phyloP scores from a whole-genome alignment of 2,329 filamentous ascomycete species.

The Trichoderma endophyticum region DNA sequence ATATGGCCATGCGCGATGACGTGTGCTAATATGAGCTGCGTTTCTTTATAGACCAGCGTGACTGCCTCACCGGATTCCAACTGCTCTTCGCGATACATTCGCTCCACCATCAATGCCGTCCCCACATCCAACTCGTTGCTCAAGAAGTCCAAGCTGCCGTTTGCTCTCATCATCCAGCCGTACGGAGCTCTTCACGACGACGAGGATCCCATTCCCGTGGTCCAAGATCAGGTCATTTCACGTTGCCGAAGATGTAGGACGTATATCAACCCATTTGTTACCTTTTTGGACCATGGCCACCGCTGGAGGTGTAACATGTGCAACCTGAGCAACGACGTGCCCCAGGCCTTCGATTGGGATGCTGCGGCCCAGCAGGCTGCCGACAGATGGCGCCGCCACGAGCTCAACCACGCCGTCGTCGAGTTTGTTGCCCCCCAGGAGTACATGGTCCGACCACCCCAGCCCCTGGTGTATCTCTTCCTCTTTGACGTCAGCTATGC shows the following conservation, averaged over 20 bases:
- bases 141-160: slow-evolving; percentile 95
- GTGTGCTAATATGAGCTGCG: slow-evolving; percentile 36
- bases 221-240: slow-evolving; percentile 96
- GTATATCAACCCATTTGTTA: slow-evolving; percentile 97
- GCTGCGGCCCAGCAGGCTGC: slow-evolving; percentile 84
- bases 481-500: slow-evolving; percentile 92
- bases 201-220: slow-evolving; percentile 85
- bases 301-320: slow-evolving; percentile 99
- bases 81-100: slow-evolving; percentile 88
- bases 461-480: slow-evolving; percentile 93
- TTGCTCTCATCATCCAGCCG: slow-evolving; percentile 93
- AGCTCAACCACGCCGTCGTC: slow-evolving; percentile 93
- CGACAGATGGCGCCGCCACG: slow-evolving; percentile 86
- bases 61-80: slow-evolving; percentile 90
- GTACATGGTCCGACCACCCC: slow-evolving; percentile 97
- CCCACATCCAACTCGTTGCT: slow-evolving; percentile 88
- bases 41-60: slow-evolving; percentile 65
- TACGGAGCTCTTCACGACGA: slow-evolving; percentile 90
- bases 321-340: slow-evolving; percentile 96
- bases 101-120: slow-evolving; percentile 90
- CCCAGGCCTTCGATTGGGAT: slow-evolving; percentile 99
- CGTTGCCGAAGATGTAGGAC: slow-evolving; percentile 92
- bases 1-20: background rate
- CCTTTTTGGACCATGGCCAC: slow-evolving; percentile 94
- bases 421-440: slow-evolving; percentile 98